Evolutionary conservation across 1,139 yeast genomes (phyloP), one percentile per base, ranked within the genome.

Genomic region (Yamadazyma jaroonii): DNA sequence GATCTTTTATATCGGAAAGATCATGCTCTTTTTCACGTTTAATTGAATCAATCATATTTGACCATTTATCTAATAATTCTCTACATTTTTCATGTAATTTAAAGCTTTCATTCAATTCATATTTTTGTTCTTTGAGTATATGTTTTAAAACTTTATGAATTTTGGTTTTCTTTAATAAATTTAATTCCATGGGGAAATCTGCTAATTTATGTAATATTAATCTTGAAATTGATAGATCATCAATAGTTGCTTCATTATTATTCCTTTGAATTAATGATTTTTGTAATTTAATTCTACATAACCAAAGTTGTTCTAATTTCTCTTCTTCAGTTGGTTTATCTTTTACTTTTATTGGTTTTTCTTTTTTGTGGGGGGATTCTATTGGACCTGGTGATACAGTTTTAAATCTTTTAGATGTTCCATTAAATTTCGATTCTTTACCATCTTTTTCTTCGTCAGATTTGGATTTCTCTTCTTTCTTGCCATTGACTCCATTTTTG

Each of bases 121-220:
- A 61, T 32, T 61, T 61, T 29, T 61, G 62, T 43, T 67, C 67
- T 43, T 62, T 65, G 39, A 67, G 50, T 30, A 75, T 73, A 43
- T 77, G 74, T 51, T 69, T 73, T 44, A 75, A 55, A 2, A 76
- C 81, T 52, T 76, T 76, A 49, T 76, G 80, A 38, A 76, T 61
- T 48, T 74, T 76, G 13, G 80, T 72, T 62, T 60, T 74, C 59
- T 56, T 74, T 43, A 76, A 61, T 40, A 73, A 58, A n/a, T 76
- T 79, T 35, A 77, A 74, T 32, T 74, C 78, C 15, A 82, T 78
- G 1, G 76, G 69, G 43, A 73, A 72, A 23, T 66, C 72, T 50
- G 52, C 74, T 49, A 63, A 72, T 53, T 79, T 71, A 48, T 73
- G 72, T 42, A 81, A 59, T 32, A 77, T 74, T 37, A 71, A 64